Evolutionary conservation across 352 stramenopile species (phyloP).

Genomic region (Lagenidium giganteum): DNA sequence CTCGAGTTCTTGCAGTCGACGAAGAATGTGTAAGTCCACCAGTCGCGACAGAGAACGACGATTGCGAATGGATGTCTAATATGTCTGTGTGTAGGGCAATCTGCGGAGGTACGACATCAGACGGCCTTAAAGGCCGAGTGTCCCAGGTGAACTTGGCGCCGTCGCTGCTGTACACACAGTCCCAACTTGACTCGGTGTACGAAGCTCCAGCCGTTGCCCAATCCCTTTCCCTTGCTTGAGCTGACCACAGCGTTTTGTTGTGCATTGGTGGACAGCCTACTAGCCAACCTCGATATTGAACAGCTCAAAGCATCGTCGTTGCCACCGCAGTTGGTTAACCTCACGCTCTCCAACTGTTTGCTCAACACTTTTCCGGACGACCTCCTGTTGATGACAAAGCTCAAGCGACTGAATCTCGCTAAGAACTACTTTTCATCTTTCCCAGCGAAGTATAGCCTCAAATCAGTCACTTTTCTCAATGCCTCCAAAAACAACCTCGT

Average conservation of each 20-base stretch:
- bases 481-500: conserved; percentile 48
- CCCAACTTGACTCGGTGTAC: no score
- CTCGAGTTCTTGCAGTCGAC: conserved; percentile 14
- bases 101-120: no score
- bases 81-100: no score
- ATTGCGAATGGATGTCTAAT: no score
- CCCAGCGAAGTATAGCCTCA: conserved; percentile 43
- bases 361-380: conserved; percentile 47
- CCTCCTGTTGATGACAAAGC: conserved; percentile 37
- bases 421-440: conserved; percentile 48
- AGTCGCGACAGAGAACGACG: no score
- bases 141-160: no score
- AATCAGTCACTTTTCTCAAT: conserved; percentile 37
- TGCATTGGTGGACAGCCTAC: conserved; percentile 24
- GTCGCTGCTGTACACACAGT: no score
- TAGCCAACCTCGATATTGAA: conserved; percentile 49
- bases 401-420: conserved; percentile 48
- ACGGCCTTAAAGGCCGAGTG: no score
- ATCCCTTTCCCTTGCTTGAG: no score
- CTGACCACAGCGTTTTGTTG: no score
- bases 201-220: no score
- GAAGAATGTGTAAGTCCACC: conserved; percentile 12
- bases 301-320: conserved; percentile 38
- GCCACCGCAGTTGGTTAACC: conserved; percentile 35
- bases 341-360: conserved; percentile 58